Base-by-base conservation (phyloP, 345 rosid genomes). In the Rhodamnia rubescens region DNA sequence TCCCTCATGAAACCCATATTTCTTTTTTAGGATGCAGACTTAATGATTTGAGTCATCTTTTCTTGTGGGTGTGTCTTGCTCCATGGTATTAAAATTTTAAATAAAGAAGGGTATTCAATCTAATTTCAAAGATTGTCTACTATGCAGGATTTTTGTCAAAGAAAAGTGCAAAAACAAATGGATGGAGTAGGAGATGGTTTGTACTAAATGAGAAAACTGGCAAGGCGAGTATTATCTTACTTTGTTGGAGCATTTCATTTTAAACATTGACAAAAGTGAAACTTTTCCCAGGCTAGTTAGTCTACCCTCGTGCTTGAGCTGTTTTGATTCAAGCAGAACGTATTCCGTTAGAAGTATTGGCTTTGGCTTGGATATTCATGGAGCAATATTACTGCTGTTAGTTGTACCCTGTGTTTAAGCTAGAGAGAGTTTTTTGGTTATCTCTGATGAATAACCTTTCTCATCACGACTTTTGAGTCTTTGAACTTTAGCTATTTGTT, bases 181-280 rank as follows among this genome's bases (percentile, higher is more conserved):
- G 95, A 51, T 98, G 99, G 99, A 94, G 97, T 86, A 90, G 90
- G 89, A 91, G 97, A 80, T 98, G 99, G 99, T 98, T 98, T 92
- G 99, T 98, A 74, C 90, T 98, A 86, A 98, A 95, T 92, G 98
- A 95, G 89, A 98, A 95, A 92, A 96, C 90, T 87, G 99, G 99
- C 90, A 98, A 98, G 98, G 99, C 94, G 85, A 89, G 94, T 84
- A 24, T 36, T 36, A 69, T 69, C 47, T 18, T 69, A 36, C 40
- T 55, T 53, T 56, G 27, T 18, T 84, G 36, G 32, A 81, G 44
- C 53, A 22, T 47, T 69, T 69, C 13, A 69, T 69, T 69, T 36
- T 69, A 69, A 18, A 32, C 47, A 36, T 69, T 36, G 47, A 18
- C 47, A 69, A 69, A 69, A 36, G 26, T 69, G 42, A 69, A 32